Evolutionary conservation across 345 rosid genomes (phyloP).

Genomic region (Gynandropsis gynandra): DNA sequence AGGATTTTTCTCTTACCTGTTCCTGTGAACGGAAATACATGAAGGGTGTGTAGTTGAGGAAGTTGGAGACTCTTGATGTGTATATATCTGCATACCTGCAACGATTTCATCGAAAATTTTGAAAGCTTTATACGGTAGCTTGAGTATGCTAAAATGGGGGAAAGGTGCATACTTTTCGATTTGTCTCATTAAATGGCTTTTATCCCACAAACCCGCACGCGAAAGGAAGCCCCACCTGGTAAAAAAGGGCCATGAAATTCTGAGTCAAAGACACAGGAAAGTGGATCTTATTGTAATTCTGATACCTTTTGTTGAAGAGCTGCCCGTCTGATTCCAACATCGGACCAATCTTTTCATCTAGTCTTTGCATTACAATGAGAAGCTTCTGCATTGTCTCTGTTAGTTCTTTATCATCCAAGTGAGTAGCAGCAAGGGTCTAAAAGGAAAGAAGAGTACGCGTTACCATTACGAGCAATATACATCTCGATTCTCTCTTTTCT

Average conservation of each 20-base stretch:
- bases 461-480: conserved; percentile 1
- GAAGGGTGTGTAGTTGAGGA: conserved; percentile 83
- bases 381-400: conserved; percentile 91
- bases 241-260: neutral
- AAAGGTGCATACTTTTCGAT: conserved; percentile 59
- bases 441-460: conserved; percentile 9
- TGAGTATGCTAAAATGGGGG: neutral
- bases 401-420: conserved; percentile 76
- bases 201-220: conserved; percentile 92
- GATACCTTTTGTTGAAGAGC: conserved; percentile 71
- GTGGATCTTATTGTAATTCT: too few species aligned
- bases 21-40: conserved; percentile 92
- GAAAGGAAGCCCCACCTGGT: conserved; percentile 94
- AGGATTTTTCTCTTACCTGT: conserved; percentile 46
- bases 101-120: conserved; percentile 2
- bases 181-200: conserved; percentile 96
- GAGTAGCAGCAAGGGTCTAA: conserved; percentile 92
- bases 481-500: conserved; percentile 4
- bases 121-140: conserved; percentile 14
- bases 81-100: conserved; percentile 92
- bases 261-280: conserved; percentile 1
- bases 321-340: conserved; percentile 86
- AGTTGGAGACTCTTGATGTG: conserved; percentile 87
- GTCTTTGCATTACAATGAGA: conserved; percentile 88
- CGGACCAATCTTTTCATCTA: conserved; percentile 80